Percentiles rank a stretch among this genome's conserved stretches.
These are phyloP conservation scores for Nematodospora anomalae DNA, from an alignment of 1,139 yeast genomes.

Conservation along the genomic window DNA sequence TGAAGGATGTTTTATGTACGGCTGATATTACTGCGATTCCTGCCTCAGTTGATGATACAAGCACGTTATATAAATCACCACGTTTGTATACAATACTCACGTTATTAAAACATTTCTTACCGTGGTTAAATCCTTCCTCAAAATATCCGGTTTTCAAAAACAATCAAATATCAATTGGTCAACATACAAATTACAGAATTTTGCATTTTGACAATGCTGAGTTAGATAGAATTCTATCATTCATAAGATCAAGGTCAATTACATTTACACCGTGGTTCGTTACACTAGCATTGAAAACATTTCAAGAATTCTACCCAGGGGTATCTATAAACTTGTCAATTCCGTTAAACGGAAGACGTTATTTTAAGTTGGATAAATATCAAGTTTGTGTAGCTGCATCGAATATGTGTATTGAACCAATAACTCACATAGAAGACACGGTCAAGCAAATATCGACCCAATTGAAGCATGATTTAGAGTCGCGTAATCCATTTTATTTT, in stretches of 20 bases:
- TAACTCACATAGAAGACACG: conserved; percentile 11
- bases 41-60: conserved; percentile 6
- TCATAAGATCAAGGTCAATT: conserved; percentile 17
- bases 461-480: conserved; percentile 14
- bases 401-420: conserved; percentile 16
- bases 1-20: conserved; percentile 5
- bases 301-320: conserved; percentile 17
- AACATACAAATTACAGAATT: conserved; percentile 16
- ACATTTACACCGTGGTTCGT: conserved; percentile 30
- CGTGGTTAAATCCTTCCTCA: conserved; percentile 12
- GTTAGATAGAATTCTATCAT: conserved; percentile 13
- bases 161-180: conserved; percentile 13
- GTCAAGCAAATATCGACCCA: conserved; percentile 11
- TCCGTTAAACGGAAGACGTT: conserved; percentile 30
- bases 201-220: conserved; percentile 16
- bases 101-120: conserved; percentile 7
- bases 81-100: conserved; percentile 10
- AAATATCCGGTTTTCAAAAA: conserved; percentile 20
- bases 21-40: conserved; percentile 10
- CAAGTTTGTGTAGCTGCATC: conserved; percentile 20
- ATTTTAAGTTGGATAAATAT: conserved; percentile 18
- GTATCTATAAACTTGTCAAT: conserved; percentile 16
- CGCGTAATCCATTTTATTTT: conserved; percentile 18
- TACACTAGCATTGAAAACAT: conserved; percentile 19
- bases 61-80: conserved; percentile 15